Base-by-base conservation (phyloP, 2,329 filamentous ascomycete species). In the Elsinoe fawcettii region DNA sequence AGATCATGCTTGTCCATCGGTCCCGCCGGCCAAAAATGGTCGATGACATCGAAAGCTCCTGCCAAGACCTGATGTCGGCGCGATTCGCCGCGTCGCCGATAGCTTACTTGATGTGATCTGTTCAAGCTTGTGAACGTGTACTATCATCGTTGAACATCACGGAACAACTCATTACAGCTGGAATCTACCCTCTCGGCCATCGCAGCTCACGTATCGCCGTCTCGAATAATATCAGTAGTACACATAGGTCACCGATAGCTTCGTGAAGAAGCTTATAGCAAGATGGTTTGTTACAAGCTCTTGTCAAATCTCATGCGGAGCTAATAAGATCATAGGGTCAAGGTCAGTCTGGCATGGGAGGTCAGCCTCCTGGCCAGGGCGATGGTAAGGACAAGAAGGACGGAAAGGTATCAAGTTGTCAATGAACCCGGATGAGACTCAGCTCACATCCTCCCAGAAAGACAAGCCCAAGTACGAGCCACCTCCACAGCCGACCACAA, bases 381-480 rank as follows among this genome's bases (percentile, higher is more conserved):
- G 67, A 66, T 41, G 86, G 86, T 63, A 87, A 86, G 77, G 91
- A 95, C 69, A 96, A 97, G 82, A 97, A 97, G 83, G 92, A 75
- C 55, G 65, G 66, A 59, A 79, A 79, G 72, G 73, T 75, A 65
- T 20, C 65, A 27, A 8, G 2, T 51, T 23, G 3, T 12, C 12
- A 14, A 41, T 37, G 27, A 9, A 32, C 7, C n/a, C 18, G 41
- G 23, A 25, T 30, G 25, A 51, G 7, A 27, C 14, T 18, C 41
- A 25, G 20, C 49, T 53, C 30, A 43, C 44, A 27, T 5, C n/a
- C 34, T 60, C 12, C 66, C 68, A 96, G 92, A 97, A 99, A 82
- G 92, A 99, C 62, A 99, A 99, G 86, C 93, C 93, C 71, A 97
- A 96, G 87, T 99, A 99, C 80, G 93, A 99, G 75, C 93, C 93